Percentiles rank a stretch among this genome's conserved stretches.
phyloP scores from a whole-genome alignment of 108 stramenopile genomes.

The Skeletonema costatum region DNA sequence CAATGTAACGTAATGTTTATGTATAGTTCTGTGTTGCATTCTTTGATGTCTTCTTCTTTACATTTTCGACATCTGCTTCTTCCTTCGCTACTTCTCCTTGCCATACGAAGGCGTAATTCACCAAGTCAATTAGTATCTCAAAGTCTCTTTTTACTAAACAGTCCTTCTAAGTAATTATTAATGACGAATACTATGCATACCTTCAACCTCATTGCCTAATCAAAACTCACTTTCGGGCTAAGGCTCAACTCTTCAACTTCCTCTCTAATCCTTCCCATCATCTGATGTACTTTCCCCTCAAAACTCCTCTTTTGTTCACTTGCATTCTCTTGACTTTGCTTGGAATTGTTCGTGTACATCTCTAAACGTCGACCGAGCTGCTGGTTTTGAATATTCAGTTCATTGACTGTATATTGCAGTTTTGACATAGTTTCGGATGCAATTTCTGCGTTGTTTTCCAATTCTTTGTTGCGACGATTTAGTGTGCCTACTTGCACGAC shows the following conservation, averaged over 20 bases:
- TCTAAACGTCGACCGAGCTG: not conserved
- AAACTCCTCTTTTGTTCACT: not conserved
- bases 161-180: not conserved
- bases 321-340: not conserved
- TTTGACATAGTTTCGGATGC: not conserved
- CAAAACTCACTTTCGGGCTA: not conserved
- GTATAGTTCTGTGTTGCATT: too few species aligned
- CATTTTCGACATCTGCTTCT: too few species aligned
- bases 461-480: not conserved
- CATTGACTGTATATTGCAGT: not conserved
- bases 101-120: too few species aligned
- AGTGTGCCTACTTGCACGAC: not conserved
- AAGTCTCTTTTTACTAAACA: too few species aligned
- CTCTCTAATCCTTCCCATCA: conserved; percentile 1
- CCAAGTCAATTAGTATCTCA: too few species aligned
- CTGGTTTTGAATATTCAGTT: not conserved
- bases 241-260: conserved; percentile 4
- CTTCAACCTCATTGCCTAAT: not conserved
- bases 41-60: too few species aligned
- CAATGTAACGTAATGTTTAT: too few species aligned
- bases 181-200: not conserved
- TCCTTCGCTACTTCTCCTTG: too few species aligned
- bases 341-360: not conserved
- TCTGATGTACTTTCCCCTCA: not conserved
- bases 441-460: not conserved